Conservation (phyloP, 2,329 filamentous ascomycete genomes). For the Exophiala viscosa region DNA sequence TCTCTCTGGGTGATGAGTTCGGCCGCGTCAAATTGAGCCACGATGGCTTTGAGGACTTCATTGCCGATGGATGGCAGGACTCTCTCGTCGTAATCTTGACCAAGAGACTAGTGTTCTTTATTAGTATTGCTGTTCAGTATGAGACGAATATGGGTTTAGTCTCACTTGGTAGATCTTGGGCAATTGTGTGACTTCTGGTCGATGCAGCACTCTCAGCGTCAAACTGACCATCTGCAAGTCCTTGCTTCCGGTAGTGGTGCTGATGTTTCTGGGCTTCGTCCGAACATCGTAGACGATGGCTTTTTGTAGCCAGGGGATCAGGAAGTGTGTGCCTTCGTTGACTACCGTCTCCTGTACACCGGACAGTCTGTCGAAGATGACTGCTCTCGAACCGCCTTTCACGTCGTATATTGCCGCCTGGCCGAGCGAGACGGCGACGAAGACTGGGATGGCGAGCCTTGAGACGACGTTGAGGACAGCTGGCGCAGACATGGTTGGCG, state of each 20-base stretch:
- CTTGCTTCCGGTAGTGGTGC: conserved; percentile 96
- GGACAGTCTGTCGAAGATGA: conserved; percentile 92
- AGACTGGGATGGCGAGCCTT: conserved; percentile 68
- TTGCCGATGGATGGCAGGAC: conserved; percentile 98
- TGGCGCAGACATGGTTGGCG: conserved; percentile 20
- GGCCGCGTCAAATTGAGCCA: conserved; percentile 96
- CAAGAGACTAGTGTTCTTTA: conserved; percentile 67
- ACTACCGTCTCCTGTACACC: conserved; percentile 91
- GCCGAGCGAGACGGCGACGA: conserved; percentile 63
- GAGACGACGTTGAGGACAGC: conserved; percentile 61
- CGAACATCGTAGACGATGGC: conserved; percentile 95
- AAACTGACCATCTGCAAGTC: conserved; percentile 99
- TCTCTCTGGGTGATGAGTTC: conserved; percentile 99
- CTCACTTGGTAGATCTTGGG: conserved; percentile 97
- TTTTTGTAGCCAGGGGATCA: conserved; percentile 92
- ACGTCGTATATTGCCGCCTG: conserved; percentile 94
- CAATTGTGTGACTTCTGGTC: conserved; percentile 85
- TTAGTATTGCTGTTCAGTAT: conserved; percentile 2
- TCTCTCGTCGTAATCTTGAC: conserved; percentile 96
- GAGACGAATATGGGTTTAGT: conserved; percentile 4
- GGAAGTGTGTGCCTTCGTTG: conserved; percentile 95
- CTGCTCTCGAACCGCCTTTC: conserved; percentile 85
- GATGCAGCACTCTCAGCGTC: conserved; percentile 89
- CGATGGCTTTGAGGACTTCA: conserved; percentile 97
- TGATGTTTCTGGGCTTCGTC: conserved; percentile 95